Percentiles rank a stretch among this genome's conserved stretches.
Conservation (phyloP, 2,329 filamentous ascomycete species). For the Trichoderma asperellum region DNA sequence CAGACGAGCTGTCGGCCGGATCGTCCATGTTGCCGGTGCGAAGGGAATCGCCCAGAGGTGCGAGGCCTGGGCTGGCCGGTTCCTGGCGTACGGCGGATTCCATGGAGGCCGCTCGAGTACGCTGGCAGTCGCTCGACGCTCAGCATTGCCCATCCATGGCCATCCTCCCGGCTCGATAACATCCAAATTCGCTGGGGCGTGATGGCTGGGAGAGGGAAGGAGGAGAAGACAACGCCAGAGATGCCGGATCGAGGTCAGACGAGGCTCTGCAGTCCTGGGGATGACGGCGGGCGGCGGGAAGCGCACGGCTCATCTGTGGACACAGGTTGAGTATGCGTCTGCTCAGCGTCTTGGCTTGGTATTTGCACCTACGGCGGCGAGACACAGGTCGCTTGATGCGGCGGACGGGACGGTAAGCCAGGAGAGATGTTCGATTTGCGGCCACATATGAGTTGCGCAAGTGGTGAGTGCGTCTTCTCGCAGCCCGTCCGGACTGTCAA, state of each 20-base stretch:
- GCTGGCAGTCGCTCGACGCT: conserved; percentile 29
- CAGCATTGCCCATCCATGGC: conserved; percentile 32
- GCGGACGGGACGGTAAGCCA: not conserved
- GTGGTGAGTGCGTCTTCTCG: conserved; percentile 11
- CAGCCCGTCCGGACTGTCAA: conserved; percentile 7
- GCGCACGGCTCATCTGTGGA: conserved; percentile 5
- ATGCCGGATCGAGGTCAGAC: conserved; percentile 22
- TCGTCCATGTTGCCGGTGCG: conserved; percentile 21
- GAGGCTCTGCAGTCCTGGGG: conserved; percentile 24
- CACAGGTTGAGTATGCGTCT: not conserved
- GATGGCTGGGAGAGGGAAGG: not conserved
- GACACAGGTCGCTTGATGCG: not conserved
- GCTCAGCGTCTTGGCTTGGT: not conserved
- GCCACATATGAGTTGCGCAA: conserved; percentile 17
- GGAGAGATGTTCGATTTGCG: not conserved
- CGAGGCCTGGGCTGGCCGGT: conserved; percentile 20
- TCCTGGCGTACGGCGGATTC: conserved; percentile 29
- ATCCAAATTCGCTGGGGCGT: conserved; percentile 23
- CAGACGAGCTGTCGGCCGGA: conserved; percentile 17
- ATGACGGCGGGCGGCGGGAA: conserved; percentile 2
- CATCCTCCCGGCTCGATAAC: conserved; percentile 10
- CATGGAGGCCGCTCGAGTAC: conserved; percentile 31
- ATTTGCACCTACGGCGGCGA: not conserved
- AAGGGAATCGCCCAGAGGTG: conserved; percentile 6
- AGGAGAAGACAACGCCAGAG: not conserved